phyloP scores from a whole-genome alignment of 768 basidiomycete species.

The Panaeolus papilionaceus region DNA sequence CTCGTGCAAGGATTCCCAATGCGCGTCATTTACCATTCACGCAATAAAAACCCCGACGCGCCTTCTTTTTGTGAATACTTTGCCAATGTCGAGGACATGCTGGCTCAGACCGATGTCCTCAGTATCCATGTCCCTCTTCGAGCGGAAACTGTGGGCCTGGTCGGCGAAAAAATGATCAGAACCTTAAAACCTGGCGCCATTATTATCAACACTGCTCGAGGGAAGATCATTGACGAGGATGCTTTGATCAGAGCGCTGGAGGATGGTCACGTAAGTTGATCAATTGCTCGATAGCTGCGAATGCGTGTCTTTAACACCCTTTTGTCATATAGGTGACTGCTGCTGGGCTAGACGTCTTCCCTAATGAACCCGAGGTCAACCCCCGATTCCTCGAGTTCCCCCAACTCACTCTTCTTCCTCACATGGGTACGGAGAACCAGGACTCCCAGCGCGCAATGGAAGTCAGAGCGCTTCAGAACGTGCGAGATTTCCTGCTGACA shows the following conservation, averaged over 20 bases:
- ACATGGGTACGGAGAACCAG: slow-evolving; percentile 89
- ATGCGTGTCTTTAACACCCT: neutral
- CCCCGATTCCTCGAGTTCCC: slow-evolving; percentile 82
- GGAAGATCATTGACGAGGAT: slow-evolving; percentile 87
- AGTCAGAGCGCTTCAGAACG: slow-evolving; percentile 79
- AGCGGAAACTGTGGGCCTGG: slow-evolving; percentile 72
- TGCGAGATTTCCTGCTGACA: slow-evolving; percentile 69
- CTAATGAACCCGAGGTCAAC: slow-evolving; percentile 83
- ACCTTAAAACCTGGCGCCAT: slow-evolving; percentile 78
- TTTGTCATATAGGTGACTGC: slow-evolving; percentile 61
- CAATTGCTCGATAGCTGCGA: neutral
- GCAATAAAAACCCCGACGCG: slow-evolving; percentile 59
- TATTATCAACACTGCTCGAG: slow-evolving; percentile 90
- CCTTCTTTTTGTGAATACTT: slow-evolving; percentile 84
- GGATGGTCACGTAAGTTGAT: slow-evolving; percentile 77
- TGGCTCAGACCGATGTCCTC: slow-evolving; percentile 78
- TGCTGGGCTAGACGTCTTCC: slow-evolving; percentile 87
- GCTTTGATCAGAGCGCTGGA: slow-evolving; percentile 87
- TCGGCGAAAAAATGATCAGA: slow-evolving; percentile 79
- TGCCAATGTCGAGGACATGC: slow-evolving; percentile 63
- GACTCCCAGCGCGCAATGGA: slow-evolving; percentile 87
- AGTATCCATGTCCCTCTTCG: slow-evolving; percentile 87
- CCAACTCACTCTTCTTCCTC: slow-evolving; percentile 86
- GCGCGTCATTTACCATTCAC: slow-evolving; percentile 84
- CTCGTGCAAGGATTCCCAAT: slow-evolving; percentile 85